Evolutionary conservation across 2,329 filamentous ascomycete genomes (phyloP).

Genomic region (Colletotrichum agaves): DNA sequence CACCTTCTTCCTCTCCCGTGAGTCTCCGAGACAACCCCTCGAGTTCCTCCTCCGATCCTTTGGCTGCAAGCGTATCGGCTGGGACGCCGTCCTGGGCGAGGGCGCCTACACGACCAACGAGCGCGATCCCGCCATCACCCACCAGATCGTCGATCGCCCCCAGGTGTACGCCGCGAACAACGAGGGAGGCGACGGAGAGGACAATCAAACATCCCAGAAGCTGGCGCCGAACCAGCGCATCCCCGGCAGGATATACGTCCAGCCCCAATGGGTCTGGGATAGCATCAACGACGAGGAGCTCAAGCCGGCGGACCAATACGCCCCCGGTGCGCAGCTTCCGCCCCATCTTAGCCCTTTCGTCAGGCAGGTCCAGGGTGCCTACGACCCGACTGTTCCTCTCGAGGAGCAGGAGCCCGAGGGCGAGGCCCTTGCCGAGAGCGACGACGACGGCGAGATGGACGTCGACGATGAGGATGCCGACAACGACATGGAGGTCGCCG

Average conservation of each 20-base stretch:
- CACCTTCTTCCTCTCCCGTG: slow-evolving; percentile 92
- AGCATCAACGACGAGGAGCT: slow-evolving; percentile 92
- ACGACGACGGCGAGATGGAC: slow-evolving; percentile 58
- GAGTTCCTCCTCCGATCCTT: slow-evolving; percentile 95
- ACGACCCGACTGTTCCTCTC: slow-evolving; percentile 88
- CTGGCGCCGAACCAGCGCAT: slow-evolving; percentile 75
- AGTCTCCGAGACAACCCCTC: slow-evolving; percentile 88
- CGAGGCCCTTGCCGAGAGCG: slow-evolving; percentile 79
- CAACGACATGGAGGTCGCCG: slow-evolving; percentile 59
- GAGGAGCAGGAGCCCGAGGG: slow-evolving; percentile 89
- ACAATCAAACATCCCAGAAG: slow-evolving; percentile 71
- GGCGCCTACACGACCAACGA: slow-evolving; percentile 94
- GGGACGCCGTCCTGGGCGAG: slow-evolving; percentile 90
- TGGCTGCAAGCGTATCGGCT: slow-evolving; percentile 94
- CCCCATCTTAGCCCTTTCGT: slow-evolving; percentile 98
- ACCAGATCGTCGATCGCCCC: slow-evolving; percentile 95
- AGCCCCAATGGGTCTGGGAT: slow-evolving; percentile 99
- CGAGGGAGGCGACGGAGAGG: slow-evolving; percentile 54
- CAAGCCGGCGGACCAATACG: slow-evolving; percentile 87
- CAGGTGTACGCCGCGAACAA: slow-evolving; percentile 67
- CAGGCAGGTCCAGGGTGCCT: slow-evolving; percentile 84
- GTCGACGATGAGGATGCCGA: slow-evolving; percentile 57
- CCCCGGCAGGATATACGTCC: slow-evolving; percentile 91
- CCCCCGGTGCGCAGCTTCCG: slow-evolving; percentile 87
- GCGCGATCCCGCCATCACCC: slow-evolving; percentile 87